Base-by-base conservation (phyloP, 352 stramenopile genomes). In the Globisporangium middletonii region DNA sequence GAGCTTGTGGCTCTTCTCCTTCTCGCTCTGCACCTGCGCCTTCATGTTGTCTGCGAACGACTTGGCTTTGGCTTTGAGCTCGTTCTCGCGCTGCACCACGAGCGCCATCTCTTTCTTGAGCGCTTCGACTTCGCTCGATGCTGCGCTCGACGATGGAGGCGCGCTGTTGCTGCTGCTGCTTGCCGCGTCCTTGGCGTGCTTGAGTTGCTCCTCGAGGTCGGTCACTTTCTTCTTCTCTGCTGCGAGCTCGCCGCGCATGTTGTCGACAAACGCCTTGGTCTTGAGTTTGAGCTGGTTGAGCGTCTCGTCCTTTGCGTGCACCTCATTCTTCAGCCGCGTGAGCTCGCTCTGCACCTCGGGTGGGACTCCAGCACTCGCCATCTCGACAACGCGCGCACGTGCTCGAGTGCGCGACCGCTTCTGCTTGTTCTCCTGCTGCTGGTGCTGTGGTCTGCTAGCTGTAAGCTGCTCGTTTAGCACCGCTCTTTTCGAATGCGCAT, bases 211-310 rank as follows among this genome's bases (percentile, higher is more conserved):
- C 61, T 84, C 76, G 1, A 89, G 59, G 1, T 80, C 65, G 4
- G 58, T 64, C 15, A 89, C 71, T 64, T 86, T 87, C 62, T 87
- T 83, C 62, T 87, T 88, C 60, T 89, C 75, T 3, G 49, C 62
- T 8, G 70, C 69, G 7, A 92, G 63, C 46, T 92, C 76, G 30
- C 59, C 58, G 35, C 79, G 79, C 74, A 92, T 82, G 43, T 85
- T 88, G 59, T 92, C 82, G 11, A 88, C 82, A 46, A 92, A 92
- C 28, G 78, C 78, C 64, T 92, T 92, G 55, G 82, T 88, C 73
- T 92, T 90, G 57, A 83, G 64, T 67, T 92, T 92, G 57, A 92
- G 76, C 56, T 86, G 72, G 58, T 87, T 88, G 9, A 92, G 74
- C 37, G 79, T 85, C 60, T 90, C 82, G 13, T 90, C 82, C 63